Conservation (phyloP, 129 eudicot species). For the Solidago caesia region DNA sequence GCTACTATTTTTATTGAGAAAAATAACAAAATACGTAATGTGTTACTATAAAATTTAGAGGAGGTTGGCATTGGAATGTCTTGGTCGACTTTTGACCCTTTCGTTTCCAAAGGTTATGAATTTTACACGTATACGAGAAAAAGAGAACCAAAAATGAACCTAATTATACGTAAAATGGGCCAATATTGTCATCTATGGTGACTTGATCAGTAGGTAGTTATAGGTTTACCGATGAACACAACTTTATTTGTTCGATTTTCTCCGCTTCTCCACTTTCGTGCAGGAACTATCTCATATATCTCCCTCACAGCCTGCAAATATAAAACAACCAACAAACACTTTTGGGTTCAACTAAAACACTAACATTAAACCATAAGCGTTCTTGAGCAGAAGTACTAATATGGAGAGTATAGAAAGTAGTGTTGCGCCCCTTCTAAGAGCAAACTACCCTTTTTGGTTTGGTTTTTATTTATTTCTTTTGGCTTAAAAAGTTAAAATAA, state of each 20-base stretch:
- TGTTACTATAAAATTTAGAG: no score
- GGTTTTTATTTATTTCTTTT: not conserved
- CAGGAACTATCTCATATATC: constrained; percentile 83
- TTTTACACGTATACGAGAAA: not conserved
- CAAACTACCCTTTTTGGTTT: not conserved
- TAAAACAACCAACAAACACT: not conserved
- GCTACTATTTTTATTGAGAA: no score
- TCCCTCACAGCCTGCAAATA: constrained; percentile 81
- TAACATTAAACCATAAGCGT: not conserved
- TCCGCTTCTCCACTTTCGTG: constrained; percentile 62
- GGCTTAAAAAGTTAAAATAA: no score
- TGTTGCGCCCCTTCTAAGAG: not conserved
- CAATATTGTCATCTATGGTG: constrained; percentile 4
- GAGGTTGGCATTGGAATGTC: not conserved
- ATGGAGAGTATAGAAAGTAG: not conserved
- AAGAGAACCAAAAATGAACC: not conserved
- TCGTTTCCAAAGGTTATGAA: not conserved
- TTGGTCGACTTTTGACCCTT: not conserved
- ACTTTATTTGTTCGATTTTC: constrained; percentile 66
- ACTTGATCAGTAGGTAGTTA: constrained; percentile 3
- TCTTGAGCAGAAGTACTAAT: not conserved
- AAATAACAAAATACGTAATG: no score
- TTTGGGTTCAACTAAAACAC: not conserved
- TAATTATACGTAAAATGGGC: not conserved
- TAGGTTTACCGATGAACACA: constrained; percentile 71